These are phyloP conservation scores for Fragaria iinumae DNA, from an alignment of 306 rosid genomes.

Conservation along the genomic window DNA sequence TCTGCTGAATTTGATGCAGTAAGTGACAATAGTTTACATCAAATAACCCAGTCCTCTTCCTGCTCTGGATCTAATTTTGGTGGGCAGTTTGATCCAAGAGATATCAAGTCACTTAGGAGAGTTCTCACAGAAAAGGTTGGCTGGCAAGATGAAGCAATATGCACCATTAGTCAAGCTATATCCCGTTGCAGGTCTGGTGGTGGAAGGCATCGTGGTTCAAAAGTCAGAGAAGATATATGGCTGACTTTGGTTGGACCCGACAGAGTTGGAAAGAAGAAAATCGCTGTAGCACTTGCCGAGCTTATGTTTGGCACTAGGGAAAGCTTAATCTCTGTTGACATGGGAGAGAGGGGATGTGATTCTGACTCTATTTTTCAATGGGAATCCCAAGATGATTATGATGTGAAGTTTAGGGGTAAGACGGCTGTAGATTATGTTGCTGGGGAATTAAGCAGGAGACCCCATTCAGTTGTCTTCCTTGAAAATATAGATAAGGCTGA, in stretches of 20 bases:
- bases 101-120: constrained; percentile 59
- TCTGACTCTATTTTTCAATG: constrained; percentile 42
- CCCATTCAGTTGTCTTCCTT: constrained; percentile 62
- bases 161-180: constrained; percentile 47
- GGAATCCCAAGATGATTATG: constrained; percentile 37
- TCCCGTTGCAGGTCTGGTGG: constrained; percentile 45
- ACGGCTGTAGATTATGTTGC: constrained; percentile 66
- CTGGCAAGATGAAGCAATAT: constrained; percentile 82
- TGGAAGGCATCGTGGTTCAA: constrained; percentile 44
- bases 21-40: constrained; percentile 36
- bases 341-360: constrained; percentile 41
- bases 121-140: constrained; percentile 58
- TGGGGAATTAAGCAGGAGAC: constrained; percentile 70
- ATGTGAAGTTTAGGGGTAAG: constrained; percentile 62
- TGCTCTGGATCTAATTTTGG: constrained; percentile 41
- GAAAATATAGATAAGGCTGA: constrained; percentile 78
- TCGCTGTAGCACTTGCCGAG: constrained; percentile 72
- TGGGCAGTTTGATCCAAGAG: constrained; percentile 44
- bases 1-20: constrained; percentile 46
- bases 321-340: constrained; percentile 60
- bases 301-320: constrained; percentile 49
- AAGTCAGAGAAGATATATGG: constrained; percentile 68
- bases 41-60: constrained; percentile 41
- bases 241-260: constrained; percentile 81
- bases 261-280: constrained; percentile 70